Base-by-base conservation (phyloP, 176 grass and related monocot species). In the Panicum miliaceum region DNA sequence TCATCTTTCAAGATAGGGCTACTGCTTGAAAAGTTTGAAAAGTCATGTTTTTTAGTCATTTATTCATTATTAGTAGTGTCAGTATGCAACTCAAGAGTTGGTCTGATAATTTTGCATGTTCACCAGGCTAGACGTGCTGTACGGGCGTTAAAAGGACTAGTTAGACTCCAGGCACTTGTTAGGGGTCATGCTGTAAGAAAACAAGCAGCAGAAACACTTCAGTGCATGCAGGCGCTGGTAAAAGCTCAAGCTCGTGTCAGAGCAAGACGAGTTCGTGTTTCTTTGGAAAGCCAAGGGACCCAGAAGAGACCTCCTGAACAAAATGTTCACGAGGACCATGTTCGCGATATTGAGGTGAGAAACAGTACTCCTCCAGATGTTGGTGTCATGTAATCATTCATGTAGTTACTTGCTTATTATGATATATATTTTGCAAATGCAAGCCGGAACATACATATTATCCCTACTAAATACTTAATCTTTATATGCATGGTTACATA, bases 161-260 rank as follows among this genome's bases (percentile, higher is more conserved):
- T 99, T 76, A 94, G 96, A 82, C 90, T 99, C 73, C 96, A 99
- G 86, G 96, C 96, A 14, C 91, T 99, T 68, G 93, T 92, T 77
- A 85, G 96, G 76, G 96, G 96, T 81, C 96, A 99, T 91, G 90
- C 94, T 87, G 96, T 99, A 64, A 93, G 96, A 84, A 99, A 96
- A 66, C 91, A 99, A 90, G 96, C 96, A 85, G 91, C 93, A 82
- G 94, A 93, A 60, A 99, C 96, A 82, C 96, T 99, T 85, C 91
- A 94, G 45, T 96, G 93, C 86, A 99, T 99, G 96, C 91, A 98
- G 92, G 88, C 93, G 11, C 81, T 98, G 8, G 96, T 96, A 57
- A 86, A 91, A 88, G 96, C 94, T 80, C 96, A 98, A 85, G 96
- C 96, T 84, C 96, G 96, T 88, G 91, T 98, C 32, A 94, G 96